Conservation (phyloP, 148 eudicot genomes). For the Cornus suecica region DNA sequence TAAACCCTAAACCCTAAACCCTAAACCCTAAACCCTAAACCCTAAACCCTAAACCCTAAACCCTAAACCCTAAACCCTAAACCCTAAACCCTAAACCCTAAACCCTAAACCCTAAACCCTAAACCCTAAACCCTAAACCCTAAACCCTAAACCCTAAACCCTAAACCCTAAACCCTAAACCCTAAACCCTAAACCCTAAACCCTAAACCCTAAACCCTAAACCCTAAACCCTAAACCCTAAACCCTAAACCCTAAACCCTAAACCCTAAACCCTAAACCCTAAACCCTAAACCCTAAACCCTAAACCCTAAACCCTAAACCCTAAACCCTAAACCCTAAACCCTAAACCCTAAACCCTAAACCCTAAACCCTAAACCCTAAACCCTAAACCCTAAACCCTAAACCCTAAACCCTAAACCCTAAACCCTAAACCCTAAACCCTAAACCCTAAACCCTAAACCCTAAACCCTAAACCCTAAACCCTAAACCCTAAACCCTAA, state of each 20-base stretch:
- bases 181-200: conserved; percentile 2
- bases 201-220: conserved; percentile 2
- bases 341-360: conserved; percentile 19
- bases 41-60: too few relatives aligned
- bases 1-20: too few relatives aligned
- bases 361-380: conserved; percentile 18
- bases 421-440: conserved; percentile 15
- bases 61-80: too few relatives aligned
- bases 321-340: conserved; percentile 14
- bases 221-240: conserved; percentile 2
- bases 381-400: conserved; percentile 13
- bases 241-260: conserved; percentile 2
- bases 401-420: conserved; percentile 12
- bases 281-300: conserved; percentile 15
- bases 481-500: conserved; percentile 21
- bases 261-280: conserved; percentile 13
- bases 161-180: background rate
- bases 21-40: background rate
- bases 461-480: conserved; percentile 19
- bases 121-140: conserved; percentile 17
- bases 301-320: conserved; percentile 11
- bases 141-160: conserved; percentile 8
- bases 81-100: conserved; percentile 13
- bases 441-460: conserved; percentile 18
- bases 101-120: conserved; percentile 19